These are phyloP conservation scores for Phytopythium litorale DNA, from an alignment of 352 stramenopile species.

Conservation along the genomic window DNA sequence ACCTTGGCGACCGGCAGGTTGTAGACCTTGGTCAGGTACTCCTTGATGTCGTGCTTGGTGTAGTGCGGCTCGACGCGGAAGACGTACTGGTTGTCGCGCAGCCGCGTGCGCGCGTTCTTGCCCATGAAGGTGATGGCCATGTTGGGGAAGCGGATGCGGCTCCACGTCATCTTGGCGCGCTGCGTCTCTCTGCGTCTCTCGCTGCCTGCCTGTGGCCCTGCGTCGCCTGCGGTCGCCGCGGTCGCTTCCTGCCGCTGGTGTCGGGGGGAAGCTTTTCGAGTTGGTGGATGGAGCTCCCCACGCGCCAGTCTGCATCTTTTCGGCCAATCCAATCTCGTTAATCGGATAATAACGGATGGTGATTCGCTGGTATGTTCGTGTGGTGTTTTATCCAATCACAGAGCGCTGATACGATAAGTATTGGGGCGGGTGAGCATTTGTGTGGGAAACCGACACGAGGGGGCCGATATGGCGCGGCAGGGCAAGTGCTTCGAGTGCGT, in stretches of 20 bases:
- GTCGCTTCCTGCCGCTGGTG: neutral
- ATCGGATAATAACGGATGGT: neutral
- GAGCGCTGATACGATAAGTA: neutral
- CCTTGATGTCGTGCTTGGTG: slow-evolving; percentile 97
- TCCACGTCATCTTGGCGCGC: slow-evolving; percentile 71
- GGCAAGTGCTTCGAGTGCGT: slow-evolving; percentile 84
- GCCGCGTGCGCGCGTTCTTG: slow-evolving; percentile 72
- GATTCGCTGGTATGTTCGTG: neutral
- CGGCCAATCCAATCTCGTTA: neutral
- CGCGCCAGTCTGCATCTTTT: neutral
- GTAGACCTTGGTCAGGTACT: slow-evolving; percentile 97
- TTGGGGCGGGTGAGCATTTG: neutral
- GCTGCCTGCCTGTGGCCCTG: neutral
- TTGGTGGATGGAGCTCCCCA: slow-evolving; percentile 11
- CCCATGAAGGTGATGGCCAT: slow-evolving; percentile 87
- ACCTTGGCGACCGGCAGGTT: slow-evolving; percentile 92
- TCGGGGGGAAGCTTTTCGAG: slow-evolving; percentile 1
- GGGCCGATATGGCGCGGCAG: slow-evolving; percentile 44
- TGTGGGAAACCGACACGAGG: neutral
- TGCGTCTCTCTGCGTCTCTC: neutral
- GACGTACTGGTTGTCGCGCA: slow-evolving; percentile 82
- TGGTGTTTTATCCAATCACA: slow-evolving; percentile 13
- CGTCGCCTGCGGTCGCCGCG: neutral
- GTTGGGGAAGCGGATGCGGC: slow-evolving; percentile 83
- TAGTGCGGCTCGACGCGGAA: slow-evolving; percentile 95